Percentiles rank a stretch among this genome's conserved stretches.
phyloP scores from a whole-genome alignment of 2,329 filamentous ascomycete species.

The Periconia sp. region DNA sequence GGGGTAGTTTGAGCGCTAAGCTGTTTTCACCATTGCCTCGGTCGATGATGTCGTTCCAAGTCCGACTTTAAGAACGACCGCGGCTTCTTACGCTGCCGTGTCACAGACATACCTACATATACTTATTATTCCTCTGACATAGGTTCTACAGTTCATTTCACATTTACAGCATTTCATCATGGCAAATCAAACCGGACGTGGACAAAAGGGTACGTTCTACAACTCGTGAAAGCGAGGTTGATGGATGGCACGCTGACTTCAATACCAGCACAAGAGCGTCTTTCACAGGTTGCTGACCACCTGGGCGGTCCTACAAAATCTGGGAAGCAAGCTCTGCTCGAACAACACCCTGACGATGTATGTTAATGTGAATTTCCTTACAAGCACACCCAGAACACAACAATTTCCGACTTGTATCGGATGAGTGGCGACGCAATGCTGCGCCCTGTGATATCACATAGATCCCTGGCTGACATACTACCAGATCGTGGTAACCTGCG shows the following conservation, averaged over 20 bases:
- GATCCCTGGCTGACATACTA: neutral
- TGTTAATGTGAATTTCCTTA: conserved; percentile 12
- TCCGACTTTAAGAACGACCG: conserved; percentile 11
- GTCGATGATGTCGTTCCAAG: conserved; percentile 12
- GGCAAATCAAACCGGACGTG: conserved; percentile 41
- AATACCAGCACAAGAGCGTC: conserved; percentile 56
- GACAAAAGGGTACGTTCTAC: conserved; percentile 18
- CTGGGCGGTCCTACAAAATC: conserved; percentile 45
- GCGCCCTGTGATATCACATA: neutral
- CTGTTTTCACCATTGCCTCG: conserved; percentile 15
- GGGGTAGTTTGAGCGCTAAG: conserved; percentile 10
- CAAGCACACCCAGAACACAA: neutral
- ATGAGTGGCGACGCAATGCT: neutral
- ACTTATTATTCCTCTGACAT: neutral
- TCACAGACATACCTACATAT: neutral
- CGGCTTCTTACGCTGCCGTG: neutral
- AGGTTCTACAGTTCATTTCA: conserved; percentile 5
- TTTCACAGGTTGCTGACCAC: conserved; percentile 61
- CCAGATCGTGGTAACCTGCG: conserved; percentile 82
- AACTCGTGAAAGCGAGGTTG: neutral
- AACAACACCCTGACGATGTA: conserved; percentile 62
- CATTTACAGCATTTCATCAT: conserved; percentile 20
- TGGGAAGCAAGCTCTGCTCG: conserved; percentile 48
- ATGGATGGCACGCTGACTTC: conserved; percentile 8
- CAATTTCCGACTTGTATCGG: neutral